phyloP scores from a whole-genome alignment of 2,329 filamentous ascomycete species.

The Xylaria sp. region DNA sequence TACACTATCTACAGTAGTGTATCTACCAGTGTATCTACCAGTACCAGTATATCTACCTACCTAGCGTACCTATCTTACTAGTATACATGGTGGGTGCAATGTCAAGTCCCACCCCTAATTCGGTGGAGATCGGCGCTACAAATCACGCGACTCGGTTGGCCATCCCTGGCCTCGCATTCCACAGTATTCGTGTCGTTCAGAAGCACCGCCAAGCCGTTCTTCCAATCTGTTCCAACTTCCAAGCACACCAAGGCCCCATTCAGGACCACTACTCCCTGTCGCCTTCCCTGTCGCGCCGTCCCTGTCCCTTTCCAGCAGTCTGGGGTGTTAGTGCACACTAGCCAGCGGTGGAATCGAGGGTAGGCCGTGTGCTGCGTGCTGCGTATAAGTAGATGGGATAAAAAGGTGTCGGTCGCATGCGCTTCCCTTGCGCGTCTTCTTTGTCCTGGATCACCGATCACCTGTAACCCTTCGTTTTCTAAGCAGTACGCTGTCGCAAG shows the following conservation, averaged over 20 bases:
- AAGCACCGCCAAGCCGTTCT: slow-evolving; percentile 23
- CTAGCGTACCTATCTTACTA: background rate
- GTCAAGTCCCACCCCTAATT: slow-evolving; percentile 3
- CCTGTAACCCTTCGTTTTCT: slow-evolving; percentile 22
- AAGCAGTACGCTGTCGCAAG: slow-evolving; percentile 13
- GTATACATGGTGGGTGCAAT: no score
- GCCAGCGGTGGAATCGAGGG: slow-evolving; percentile 6
- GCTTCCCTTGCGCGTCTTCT: slow-evolving; percentile 23
- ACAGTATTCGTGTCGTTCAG: slow-evolving; percentile 8
- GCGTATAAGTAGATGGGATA: slow-evolving; percentile 31
- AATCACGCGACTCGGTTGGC: slow-evolving; percentile 29
- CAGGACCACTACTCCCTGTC: background rate
- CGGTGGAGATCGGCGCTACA: slow-evolving; percentile 21
- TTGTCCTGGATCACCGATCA: slow-evolving; percentile 10
- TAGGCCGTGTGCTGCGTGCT: background rate
- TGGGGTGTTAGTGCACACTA: slow-evolving; percentile 25
- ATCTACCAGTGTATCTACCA: no score
- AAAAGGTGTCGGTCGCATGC: slow-evolving; percentile 32
- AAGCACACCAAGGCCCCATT: no score
- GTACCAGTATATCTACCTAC: no score
- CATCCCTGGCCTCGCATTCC: slow-evolving; percentile 7
- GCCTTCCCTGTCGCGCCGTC: background rate
- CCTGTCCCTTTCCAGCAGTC: background rate
- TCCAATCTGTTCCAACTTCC: no score
- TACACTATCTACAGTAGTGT: no score